Percentiles rank a stretch among this genome's conserved stretches.
Conservation (phyloP, 345 rosid genomes). For the Carallia pectinifolia region DNA sequence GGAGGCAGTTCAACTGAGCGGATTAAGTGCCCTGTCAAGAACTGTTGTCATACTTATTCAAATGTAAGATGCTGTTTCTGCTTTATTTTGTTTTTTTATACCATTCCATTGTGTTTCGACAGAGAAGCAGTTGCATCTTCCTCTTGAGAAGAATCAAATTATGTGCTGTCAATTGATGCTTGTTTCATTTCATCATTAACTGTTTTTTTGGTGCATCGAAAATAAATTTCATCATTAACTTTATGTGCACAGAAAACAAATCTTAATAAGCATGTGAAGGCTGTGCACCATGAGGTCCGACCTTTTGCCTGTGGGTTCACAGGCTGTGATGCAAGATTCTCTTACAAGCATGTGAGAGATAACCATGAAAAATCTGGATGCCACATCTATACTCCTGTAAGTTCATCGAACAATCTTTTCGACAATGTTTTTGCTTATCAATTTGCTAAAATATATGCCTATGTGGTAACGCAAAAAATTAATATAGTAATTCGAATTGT, state of each 20-base stretch:
- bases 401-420: slow-evolving; percentile 12
- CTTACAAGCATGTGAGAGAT: slow-evolving; percentile 79
- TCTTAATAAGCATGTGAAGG: slow-evolving; percentile 60
- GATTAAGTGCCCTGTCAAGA: slow-evolving; percentile 55
- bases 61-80: slow-evolving; percentile 40
- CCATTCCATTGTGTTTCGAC: neutral
- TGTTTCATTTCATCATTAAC: neutral
- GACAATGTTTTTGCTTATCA: neutral
- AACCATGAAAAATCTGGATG: slow-evolving; percentile 60
- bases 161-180: neutral
- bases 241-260: slow-evolving; percentile 56
- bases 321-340: slow-evolving; percentile 66
- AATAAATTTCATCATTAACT: slow-evolving; percentile 35
- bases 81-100: neutral
- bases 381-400: slow-evolving; percentile 59
- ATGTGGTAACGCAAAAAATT: neutral
- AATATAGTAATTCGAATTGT: neutral
- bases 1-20: slow-evolving; percentile 25
- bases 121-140: too few relatives aligned
- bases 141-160: too few relatives aligned
- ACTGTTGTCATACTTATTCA: slow-evolving; percentile 62
- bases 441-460: too few relatives aligned
- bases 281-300: slow-evolving; percentile 55
- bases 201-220: slow-evolving; percentile 33
- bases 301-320: slow-evolving; percentile 56